Evolutionary conservation across 2,329 filamentous ascomycete genomes (phyloP), one percentile per base, ranked within the genome.

Genomic region (Penicillium paneum): DNA sequence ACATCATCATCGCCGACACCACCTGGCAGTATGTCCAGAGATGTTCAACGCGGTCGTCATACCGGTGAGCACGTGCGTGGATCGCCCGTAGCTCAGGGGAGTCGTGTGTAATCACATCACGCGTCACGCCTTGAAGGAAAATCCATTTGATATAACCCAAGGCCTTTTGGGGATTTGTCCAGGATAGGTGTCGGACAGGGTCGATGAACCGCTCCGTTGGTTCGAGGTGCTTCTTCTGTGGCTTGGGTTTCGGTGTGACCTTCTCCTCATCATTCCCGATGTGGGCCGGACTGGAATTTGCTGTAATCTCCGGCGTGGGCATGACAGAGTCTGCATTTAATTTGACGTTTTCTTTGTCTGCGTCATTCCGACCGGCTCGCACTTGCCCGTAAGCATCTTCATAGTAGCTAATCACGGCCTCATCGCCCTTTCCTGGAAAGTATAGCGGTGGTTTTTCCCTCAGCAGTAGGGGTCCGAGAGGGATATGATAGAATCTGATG

Each of bases 1-100:
- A 76, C 67, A 75, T 71, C 59, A 74, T 71, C 59, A 74, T 73
- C 36, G 74, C 73, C 6, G 68, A 70, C 15, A 68, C 65, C 28
- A 76, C 70, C 60, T 76, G 74, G 40, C 67, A 71, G 56, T 73
- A 79, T 1, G 77, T 77, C 71, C 72, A 79, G 24, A 78, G 67
- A 64, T 80, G 76, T 62, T 79, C 78, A 13, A 78, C 75, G 5
- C 72, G 69, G 55, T 74, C 74, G 59, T 79, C 77, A 57, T 79
- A 79, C 6, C 67, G 66, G 34, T 71, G 68, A 8, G 77, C 77
- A n/a, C 69, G 68, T 32, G 73, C 67, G 61, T 77, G 75, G 34
- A 70, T 74, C 36, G 61, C 70, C 34, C 63, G 69, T 12, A 74
- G 68, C 28, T 63, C 63, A 12, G 69, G 67, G 2, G 71, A 73